Percentiles rank a stretch among this genome's conserved stretches.
Conservation (phyloP, 1,284 basidiomycete species). For the Flammula alnicola region DNA sequence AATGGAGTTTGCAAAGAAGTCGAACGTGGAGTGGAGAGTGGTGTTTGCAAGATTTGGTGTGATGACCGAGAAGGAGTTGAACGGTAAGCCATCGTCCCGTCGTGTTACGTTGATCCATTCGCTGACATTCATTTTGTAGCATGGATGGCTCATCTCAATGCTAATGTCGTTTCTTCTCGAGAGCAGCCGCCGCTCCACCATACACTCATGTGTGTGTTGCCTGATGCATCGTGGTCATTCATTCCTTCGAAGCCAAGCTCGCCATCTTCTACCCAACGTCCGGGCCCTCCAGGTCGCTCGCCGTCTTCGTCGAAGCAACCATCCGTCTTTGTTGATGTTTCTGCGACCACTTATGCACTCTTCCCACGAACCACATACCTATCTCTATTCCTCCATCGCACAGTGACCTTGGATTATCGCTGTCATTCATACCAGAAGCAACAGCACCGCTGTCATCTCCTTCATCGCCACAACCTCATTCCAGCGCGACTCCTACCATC, state of each 20-base stretch:
- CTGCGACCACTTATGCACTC: conserved; percentile 56
- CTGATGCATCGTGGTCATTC: conserved; percentile 57
- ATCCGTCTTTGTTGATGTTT: conserved; percentile 49
- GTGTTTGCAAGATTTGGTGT: conserved; percentile 69
- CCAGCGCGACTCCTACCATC: not conserved
- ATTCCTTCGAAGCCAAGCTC: conserved; percentile 30
- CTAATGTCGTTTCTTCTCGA: conserved; percentile 19
- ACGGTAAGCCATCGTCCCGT: conserved; percentile 52
- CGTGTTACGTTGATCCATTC: conserved; percentile 5
- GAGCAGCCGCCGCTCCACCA: conserved; percentile 53
- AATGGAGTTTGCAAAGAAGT: conserved; percentile 58
- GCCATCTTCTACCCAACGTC: conserved; percentile 18
- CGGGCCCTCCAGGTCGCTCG: conserved; percentile 23
- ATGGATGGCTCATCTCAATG: conserved; percentile 49
- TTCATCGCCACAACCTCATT: conserved; percentile 7
- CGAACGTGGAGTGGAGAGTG: conserved; percentile 80
- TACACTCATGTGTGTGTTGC: conserved; percentile 59
- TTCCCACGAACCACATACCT: conserved; percentile 45
- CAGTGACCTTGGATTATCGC: conserved; percentile 37
- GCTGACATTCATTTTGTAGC: conserved; percentile 43
- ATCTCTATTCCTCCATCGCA: conserved; percentile 40
- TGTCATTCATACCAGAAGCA: conserved; percentile 40
- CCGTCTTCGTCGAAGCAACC: conserved; percentile 33
- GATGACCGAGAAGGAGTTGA: conserved; percentile 62
- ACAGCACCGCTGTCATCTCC: conserved; percentile 9